Percentiles rank a stretch among this genome's conserved stretches.
Conservation (phyloP, 768 basidiomycete genomes). For the Amanita muscaria region DNA sequence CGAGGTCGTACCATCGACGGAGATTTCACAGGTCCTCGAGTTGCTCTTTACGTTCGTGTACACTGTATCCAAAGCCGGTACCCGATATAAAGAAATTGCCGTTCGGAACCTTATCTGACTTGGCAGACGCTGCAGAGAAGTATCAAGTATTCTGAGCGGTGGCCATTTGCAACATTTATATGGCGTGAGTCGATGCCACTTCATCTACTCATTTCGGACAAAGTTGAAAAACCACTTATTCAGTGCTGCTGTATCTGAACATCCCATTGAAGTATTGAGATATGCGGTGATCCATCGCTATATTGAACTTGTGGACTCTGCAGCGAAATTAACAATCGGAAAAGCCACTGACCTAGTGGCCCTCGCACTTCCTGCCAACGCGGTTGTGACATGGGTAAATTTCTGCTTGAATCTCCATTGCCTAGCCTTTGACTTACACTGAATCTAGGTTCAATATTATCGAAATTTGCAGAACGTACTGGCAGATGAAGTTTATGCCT, state of each 20-base stretch:
- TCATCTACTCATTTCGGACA: not conserved
- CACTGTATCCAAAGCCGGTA: constrained; percentile 7
- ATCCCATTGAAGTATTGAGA: constrained; percentile 5
- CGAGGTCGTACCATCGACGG: constrained; percentile 7
- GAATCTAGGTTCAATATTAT: constrained; percentile 4
- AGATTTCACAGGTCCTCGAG: too few species aligned
- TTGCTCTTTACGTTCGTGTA: constrained; percentile 12
- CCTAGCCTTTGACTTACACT: not conserved
- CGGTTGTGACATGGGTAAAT: constrained; percentile 1
- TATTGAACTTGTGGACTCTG: not conserved
- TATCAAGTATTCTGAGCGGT: constrained; percentile 4
- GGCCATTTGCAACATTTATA: constrained; percentile 3
- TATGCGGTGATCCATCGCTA: constrained; percentile 6
- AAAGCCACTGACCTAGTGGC: not conserved
- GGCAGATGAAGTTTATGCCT: too few species aligned
- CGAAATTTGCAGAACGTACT: not conserved
- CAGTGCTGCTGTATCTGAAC: not conserved
- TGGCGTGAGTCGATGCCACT: too few species aligned
- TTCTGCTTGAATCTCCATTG: not conserved
- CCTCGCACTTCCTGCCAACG: not conserved
- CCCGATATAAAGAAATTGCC: constrained; percentile 4
- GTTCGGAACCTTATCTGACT: not conserved
- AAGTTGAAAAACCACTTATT: not conserved
- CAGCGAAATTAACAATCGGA: not conserved
- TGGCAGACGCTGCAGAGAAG: constrained; percentile 10